Percentiles rank a stretch among this genome's conserved stretches.
These are phyloP conservation scores for Microdochium bolleyi DNA, from an alignment of 2,329 filamentous ascomycete species.

Conservation along the genomic window DNA sequence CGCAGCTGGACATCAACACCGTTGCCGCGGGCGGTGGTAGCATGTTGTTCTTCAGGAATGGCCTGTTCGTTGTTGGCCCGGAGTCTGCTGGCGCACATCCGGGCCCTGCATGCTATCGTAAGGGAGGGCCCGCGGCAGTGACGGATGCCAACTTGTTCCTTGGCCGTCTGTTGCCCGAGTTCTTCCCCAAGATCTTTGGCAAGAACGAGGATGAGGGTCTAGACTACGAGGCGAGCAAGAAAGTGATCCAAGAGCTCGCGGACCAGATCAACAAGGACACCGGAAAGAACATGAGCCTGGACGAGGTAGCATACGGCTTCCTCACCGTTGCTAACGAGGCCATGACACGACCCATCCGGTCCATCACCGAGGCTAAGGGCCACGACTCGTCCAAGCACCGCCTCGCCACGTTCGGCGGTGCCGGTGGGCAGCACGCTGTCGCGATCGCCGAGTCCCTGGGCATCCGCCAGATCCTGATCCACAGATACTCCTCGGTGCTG, in stretches of 20 bases:
- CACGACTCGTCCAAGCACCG: constrained; percentile 85
- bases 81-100: constrained; percentile 86
- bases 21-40: constrained; percentile 87
- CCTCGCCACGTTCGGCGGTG: constrained; percentile 87
- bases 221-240: constrained; percentile 67
- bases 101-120: constrained; percentile 84
- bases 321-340: constrained; percentile 85
- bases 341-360: constrained; percentile 85
- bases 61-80: constrained; percentile 82
- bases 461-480: constrained; percentile 77
- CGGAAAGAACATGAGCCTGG: constrained; percentile 61
- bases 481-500: constrained; percentile 80
- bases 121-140: constrained; percentile 83
- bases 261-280: constrained; percentile 72
- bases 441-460: constrained; percentile 80
- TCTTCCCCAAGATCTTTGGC: constrained; percentile 94
- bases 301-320: constrained; percentile 86
- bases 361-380: constrained; percentile 84
- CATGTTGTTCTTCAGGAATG: constrained; percentile 78
- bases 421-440: constrained; percentile 87
- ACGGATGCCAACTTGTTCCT: constrained; percentile 88
- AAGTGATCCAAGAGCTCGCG: constrained; percentile 67
- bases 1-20: constrained; percentile 90
- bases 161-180: constrained; percentile 76
- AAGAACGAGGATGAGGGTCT: constrained; percentile 77